Evolutionary conservation across 1,284 basidiomycete genomes (phyloP), one percentile per base, ranked within the genome.

Genomic region (Ustilago crameri): DNA sequence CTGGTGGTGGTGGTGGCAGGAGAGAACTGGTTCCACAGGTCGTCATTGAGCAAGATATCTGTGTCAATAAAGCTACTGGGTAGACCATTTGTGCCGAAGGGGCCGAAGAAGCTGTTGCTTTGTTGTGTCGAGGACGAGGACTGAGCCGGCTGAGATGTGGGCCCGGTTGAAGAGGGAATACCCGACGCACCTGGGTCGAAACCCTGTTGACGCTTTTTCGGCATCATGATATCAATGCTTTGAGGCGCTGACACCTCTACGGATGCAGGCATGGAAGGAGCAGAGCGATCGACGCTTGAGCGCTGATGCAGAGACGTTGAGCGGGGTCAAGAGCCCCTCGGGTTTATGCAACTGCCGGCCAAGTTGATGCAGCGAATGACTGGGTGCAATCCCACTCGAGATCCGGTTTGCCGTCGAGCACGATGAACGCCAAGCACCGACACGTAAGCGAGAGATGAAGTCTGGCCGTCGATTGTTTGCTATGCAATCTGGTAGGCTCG

Each of bases 41-140:
- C 70, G 41, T 76, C 66, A 34, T 70, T 76, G 51, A 76, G 60
- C n/a, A 76, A 55, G 30, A 74, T 70, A 26, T 76, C 70, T 24
- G 71, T 76, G 38, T 76, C 74, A 44, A 76, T 76, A 48, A 74
- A 74, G 66, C 66, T 74, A 37, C 52, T 69, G 17, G 71, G 49
- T 10, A 74, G 52, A 17, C 65, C 66, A 40, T 60, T 62, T 32
- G 56, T 48, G 30, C 65, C 54, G 30, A 66, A 68, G 3, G 54
- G 57, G 10, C 61, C 61, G 22, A 73, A 72, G 46, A 72, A 59
- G 56, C 35, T 63, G 66, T 46, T 63, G 32, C 27, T 26, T 32
- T 2, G 32, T 17, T 24, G 48, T 44, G 35, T 12, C 30, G 54
- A 34, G 40, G 52, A 55, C 30, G 56, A 30, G 43, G 14, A n/a